Percentiles rank a stretch among this genome's conserved stretches.
These are phyloP conservation scores for Thermochaetoides dissita DNA, from an alignment of 2,329 filamentous ascomycete species.

Conservation along the genomic window DNA sequence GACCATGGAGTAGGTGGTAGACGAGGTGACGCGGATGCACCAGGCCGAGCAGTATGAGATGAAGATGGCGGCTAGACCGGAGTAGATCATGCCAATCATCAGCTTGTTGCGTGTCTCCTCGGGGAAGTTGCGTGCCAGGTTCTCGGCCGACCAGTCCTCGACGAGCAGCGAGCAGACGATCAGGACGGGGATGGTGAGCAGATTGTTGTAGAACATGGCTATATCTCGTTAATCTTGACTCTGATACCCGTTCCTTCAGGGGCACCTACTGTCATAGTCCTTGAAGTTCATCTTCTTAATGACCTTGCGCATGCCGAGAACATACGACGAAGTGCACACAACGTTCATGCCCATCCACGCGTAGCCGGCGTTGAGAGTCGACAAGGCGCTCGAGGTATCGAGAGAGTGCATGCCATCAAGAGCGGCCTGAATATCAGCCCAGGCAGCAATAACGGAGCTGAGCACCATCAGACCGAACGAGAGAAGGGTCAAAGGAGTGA, in stretches of 20 bases:
- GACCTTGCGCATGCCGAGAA: constrained; percentile 90
- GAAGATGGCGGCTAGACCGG: constrained; percentile 83
- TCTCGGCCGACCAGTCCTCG: constrained; percentile 84
- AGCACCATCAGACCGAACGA: constrained; percentile 95
- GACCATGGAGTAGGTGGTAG: constrained; percentile 98
- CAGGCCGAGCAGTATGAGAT: constrained; percentile 99
- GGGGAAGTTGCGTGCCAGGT: constrained; percentile 81
- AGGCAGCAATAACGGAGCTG: constrained; percentile 86
- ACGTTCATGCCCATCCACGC: constrained; percentile 98
- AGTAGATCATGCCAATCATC: constrained; percentile 82
- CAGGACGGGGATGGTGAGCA: constrained; percentile 87
- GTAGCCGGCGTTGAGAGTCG: constrained; percentile 86
- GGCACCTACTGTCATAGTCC: constrained; percentile 87
- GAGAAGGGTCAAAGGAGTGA: constrained; percentile 74
- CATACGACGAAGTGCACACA: constrained; percentile 79
- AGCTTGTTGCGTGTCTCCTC: constrained; percentile 63
- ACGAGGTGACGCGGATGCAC: constrained; percentile 95
- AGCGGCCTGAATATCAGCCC: constrained; percentile 89
- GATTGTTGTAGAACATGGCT: constrained; percentile 99
- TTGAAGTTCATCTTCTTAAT: constrained; percentile 99
- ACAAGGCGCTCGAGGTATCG: constrained; percentile 61
- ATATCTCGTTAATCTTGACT: too few species aligned
- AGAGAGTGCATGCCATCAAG: constrained; percentile 43
- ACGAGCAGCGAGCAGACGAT: constrained; percentile 65
- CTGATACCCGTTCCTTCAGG: not conserved